phyloP scores from a whole-genome alignment of 306 rosid genomes.

The Cicer judaicum region DNA sequence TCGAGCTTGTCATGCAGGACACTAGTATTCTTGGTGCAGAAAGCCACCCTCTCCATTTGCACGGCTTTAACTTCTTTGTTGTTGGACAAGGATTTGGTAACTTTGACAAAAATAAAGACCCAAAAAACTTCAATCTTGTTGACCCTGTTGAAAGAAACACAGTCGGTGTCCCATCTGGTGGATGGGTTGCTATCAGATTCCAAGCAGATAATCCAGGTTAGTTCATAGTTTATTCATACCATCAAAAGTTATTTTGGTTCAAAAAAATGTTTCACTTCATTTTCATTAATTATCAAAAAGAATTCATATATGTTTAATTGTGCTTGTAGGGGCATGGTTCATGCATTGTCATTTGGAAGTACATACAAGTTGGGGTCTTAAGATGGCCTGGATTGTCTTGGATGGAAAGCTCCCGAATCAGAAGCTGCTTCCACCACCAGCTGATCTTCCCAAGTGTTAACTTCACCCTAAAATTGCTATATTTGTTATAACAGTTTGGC shows the following conservation, averaged over 20 bases:
- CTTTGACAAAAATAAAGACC: constrained; percentile 57
- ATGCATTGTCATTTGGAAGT: constrained; percentile 77
- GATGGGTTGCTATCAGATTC: constrained; percentile 34
- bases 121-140: constrained; percentile 54
- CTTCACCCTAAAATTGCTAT: not conserved
- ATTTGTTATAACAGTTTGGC: constrained; percentile 2
- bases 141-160: constrained; percentile 57
- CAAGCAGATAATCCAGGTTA: constrained; percentile 79
- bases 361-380: constrained; percentile 79
- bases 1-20: constrained; percentile 68
- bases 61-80: constrained; percentile 73
- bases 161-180: constrained; percentile 31
- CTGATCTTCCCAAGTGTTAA: constrained; percentile 71
- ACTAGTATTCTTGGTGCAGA: constrained; percentile 67
- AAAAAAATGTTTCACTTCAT: not conserved
- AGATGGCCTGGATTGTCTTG: constrained; percentile 72
- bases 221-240: constrained; percentile 3
- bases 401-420: constrained; percentile 70
- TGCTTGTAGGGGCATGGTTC: constrained; percentile 60
- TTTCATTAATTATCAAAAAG: not conserved
- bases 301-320: not conserved
- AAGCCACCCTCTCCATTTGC: constrained; percentile 76
- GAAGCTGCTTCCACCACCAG: constrained; percentile 66
- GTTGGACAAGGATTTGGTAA: constrained; percentile 80
- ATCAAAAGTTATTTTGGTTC: not conserved